A percentile compares a stretch with the other conserved stretches of the same genome.
Evolutionary conservation across 371 early-diverging fungal species (phyloP).

Genomic region (Mortierella sp.): DNA sequence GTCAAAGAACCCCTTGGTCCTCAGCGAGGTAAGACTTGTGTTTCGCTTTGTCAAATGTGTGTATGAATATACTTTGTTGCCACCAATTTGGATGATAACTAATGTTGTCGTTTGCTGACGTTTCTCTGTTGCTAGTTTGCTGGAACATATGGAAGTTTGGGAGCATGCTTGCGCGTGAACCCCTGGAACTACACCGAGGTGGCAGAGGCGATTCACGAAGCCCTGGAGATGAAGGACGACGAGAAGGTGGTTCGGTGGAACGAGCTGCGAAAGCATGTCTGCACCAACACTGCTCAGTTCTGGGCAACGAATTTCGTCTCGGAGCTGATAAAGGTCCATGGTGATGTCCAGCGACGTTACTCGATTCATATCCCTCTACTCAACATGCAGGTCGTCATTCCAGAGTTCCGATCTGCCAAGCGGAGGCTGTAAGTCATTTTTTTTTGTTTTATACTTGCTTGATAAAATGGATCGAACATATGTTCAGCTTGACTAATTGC

Average conservation of each 20-base stretch:
- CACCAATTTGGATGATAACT: not conserved
- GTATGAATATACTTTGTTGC: not conserved
- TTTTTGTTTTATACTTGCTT: not conserved
- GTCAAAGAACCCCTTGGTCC: conserved; percentile 86
- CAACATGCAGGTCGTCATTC: conserved; percentile 56
- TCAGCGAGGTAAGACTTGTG: conserved; percentile 75
- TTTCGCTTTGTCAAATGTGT: not conserved
- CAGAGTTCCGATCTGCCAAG: conserved; percentile 64
- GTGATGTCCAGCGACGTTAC: conserved; percentile 67
- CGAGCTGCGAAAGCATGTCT: conserved; percentile 75
- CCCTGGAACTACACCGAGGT: conserved; percentile 93
- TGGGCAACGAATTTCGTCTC: conserved; percentile 68
- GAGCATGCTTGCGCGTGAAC: conserved; percentile 89
- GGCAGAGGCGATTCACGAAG: conserved; percentile 86
- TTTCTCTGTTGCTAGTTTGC: conserved; percentile 74
- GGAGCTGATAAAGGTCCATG: conserved; percentile 71
- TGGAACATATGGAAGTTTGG: conserved; percentile 94
- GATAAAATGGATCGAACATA: no score
- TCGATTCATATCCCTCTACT: conserved; percentile 75
- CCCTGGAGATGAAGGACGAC: conserved; percentile 76
- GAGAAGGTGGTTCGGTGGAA: conserved; percentile 68
- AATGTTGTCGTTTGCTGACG: not conserved
- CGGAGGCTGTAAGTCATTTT: conserved; percentile 69
- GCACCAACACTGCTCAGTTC: conserved; percentile 81
- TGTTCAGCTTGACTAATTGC: conserved; percentile 16